phyloP scores from a whole-genome alignment of 2,329 filamentous ascomycete species.

The Achaetomium macrosporum region DNA sequence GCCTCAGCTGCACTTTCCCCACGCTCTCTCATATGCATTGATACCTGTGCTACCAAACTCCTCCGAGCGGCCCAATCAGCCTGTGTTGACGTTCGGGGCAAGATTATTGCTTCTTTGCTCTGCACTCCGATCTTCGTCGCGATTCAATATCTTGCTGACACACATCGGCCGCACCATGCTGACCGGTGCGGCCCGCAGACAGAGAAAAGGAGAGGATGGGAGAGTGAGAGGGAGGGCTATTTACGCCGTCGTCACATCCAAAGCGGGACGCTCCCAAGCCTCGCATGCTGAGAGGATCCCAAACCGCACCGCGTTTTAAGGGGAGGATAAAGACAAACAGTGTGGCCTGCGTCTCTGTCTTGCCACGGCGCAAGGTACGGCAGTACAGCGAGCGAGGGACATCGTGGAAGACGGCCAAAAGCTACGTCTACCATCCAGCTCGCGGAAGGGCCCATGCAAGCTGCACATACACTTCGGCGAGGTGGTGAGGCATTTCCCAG shows the following conservation, averaged over 20 bases:
- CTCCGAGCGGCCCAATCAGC: conserved; percentile 18
- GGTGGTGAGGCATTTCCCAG: conserved; percentile 8
- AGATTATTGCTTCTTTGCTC: conserved; percentile 17
- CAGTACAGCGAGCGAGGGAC: no score
- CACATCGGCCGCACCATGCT: not conserved
- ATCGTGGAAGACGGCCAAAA: no score
- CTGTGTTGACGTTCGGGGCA: not conserved
- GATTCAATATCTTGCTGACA: conserved; percentile 9
- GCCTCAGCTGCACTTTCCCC: conserved; percentile 14
- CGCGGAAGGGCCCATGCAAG: no score
- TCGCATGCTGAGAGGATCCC: conserved; percentile 2
- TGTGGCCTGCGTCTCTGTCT: no score
- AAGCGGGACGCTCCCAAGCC: not conserved
- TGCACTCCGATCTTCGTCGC: conserved; percentile 6
- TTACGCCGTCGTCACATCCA: conserved; percentile 22
- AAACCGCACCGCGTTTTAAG: no score
- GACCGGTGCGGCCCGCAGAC: conserved; percentile 1
- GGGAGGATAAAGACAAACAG: no score
- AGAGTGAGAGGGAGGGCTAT: not conserved
- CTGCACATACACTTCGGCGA: not conserved
- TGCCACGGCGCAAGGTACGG: no score
- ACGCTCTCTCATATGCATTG: conserved; percentile 23
- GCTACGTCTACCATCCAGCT: no score
- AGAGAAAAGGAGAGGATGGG: not conserved
- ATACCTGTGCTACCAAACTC: conserved; percentile 25